These are phyloP conservation scores for Canavalia gladiata DNA, from an alignment of 306 rosid species.

Conservation along the genomic window DNA sequence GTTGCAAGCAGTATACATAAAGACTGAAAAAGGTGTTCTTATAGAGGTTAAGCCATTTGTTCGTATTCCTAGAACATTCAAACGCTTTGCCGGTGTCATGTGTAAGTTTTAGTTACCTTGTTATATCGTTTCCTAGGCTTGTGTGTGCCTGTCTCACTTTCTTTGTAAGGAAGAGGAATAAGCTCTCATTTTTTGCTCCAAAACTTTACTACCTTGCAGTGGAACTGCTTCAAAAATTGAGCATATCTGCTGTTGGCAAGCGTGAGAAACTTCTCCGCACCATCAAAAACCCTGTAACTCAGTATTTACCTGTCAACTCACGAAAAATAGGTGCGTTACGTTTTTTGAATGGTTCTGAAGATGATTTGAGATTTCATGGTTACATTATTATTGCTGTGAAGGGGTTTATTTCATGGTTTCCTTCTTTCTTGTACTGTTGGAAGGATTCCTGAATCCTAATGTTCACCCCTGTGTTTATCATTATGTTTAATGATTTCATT, in stretches of 20 bases:
- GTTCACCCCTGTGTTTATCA: constrained; percentile 8
- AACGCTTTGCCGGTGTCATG: constrained; percentile 86
- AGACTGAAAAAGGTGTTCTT: constrained; percentile 80
- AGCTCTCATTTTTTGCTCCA: constrained; percentile 28
- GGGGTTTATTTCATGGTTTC: neutral
- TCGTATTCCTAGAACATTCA: constrained; percentile 91
- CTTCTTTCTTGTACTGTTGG: neutral
- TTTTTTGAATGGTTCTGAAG: neutral
- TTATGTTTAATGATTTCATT: neutral
- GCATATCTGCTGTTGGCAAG: constrained; percentile 82
- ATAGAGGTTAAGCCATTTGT: constrained; percentile 83
- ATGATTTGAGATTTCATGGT: constrained; percentile 18
- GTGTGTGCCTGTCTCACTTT: constrained; percentile 6
- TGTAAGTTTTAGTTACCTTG: constrained; percentile 60
- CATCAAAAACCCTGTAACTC: constrained; percentile 86
- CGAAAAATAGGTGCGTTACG: constrained; percentile 74
- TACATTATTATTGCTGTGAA: neutral
- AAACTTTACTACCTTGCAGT: constrained; percentile 59
- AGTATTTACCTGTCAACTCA: constrained; percentile 75
- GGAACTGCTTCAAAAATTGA: constrained; percentile 84
- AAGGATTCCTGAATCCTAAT: constrained; percentile 24
- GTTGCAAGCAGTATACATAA: constrained; percentile 78
- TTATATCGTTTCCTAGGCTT: neutral
- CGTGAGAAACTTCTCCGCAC: constrained; percentile 74
- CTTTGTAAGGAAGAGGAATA: neutral